Percentiles rank a stretch among this genome's conserved stretches.
Conservation (phyloP, 768 basidiomycete genomes). For the Lactarius deliciosus region DNA sequence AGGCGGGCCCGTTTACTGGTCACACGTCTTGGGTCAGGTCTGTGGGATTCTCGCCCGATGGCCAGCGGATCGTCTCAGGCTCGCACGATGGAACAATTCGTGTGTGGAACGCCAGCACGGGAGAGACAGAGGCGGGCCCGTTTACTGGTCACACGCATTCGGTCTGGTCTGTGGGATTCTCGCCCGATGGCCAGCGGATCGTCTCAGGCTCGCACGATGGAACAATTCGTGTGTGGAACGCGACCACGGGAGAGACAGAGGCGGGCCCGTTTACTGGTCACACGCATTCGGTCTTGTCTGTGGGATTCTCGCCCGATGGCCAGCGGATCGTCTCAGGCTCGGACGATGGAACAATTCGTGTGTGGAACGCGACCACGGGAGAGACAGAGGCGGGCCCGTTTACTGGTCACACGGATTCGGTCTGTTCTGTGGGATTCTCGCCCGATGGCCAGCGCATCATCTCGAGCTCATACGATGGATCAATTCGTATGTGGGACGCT, state of each 20-base stretch:
- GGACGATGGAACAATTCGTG: not conserved
- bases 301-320: not conserved
- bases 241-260: not conserved
- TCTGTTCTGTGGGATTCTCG: not conserved
- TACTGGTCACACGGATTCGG: not conserved
- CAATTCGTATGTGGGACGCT: not conserved
- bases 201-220: not conserved
- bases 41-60: not conserved
- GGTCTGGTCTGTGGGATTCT: not conserved
- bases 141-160: not conserved
- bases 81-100: not conserved
- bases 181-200: not conserved
- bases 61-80: not conserved
- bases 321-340: conserved; percentile 16
- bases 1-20: not conserved
- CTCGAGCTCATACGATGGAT: not conserved
- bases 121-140: not conserved
- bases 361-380: not conserved
- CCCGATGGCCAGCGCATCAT: conserved; percentile 3
- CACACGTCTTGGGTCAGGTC: not conserved
- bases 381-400: not conserved
- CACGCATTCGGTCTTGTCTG: not conserved
- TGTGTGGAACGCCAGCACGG: not conserved
- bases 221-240: not conserved
- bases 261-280: not conserved